phyloP scores from a whole-genome alignment of 768 basidiomycete species.

The Tubosaeta sp. region DNA sequence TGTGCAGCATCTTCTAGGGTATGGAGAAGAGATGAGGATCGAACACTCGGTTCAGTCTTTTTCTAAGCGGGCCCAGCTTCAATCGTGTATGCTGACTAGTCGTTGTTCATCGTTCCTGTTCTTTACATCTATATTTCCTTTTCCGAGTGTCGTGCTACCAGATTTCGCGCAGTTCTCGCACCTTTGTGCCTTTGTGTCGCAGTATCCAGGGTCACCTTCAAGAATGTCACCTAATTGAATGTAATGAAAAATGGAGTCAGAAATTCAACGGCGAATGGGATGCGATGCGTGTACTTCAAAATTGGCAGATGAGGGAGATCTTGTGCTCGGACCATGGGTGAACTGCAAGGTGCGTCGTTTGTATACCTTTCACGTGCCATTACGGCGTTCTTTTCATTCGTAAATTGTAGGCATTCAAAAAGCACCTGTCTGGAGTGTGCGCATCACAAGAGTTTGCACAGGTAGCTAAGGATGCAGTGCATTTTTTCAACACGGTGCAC shows the following conservation, averaged over 20 bases:
- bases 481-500: conserved; percentile 59
- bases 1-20: background rate
- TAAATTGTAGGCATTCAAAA: conserved; percentile 66
- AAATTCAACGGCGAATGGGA: too few species aligned
- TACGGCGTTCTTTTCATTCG: background rate
- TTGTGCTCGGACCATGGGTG: conserved; percentile 77
- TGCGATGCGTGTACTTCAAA: too few species aligned
- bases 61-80: conserved; percentile 3
- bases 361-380: conserved; percentile 37
- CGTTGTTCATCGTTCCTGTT: too few species aligned
- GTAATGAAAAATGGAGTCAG: too few species aligned
- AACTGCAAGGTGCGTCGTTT: conserved; percentile 45
- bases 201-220: too few species aligned
- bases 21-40: conserved; percentile 3
- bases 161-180: too few species aligned
- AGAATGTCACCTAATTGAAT: too few species aligned
- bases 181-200: too few species aligned
- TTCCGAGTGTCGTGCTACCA: too few species aligned
- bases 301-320: conserved; percentile 64
- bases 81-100: conserved; percentile 2
- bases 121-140: too few species aligned
- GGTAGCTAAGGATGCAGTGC: conserved; percentile 48
- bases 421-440: conserved; percentile 61
- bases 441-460: conserved; percentile 60
- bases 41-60: background rate